Percentiles rank a stretch among this genome's conserved stretches.
phyloP scores from a whole-genome alignment of 352 stramenopile genomes.

The Globisporangium radiosum region DNA sequence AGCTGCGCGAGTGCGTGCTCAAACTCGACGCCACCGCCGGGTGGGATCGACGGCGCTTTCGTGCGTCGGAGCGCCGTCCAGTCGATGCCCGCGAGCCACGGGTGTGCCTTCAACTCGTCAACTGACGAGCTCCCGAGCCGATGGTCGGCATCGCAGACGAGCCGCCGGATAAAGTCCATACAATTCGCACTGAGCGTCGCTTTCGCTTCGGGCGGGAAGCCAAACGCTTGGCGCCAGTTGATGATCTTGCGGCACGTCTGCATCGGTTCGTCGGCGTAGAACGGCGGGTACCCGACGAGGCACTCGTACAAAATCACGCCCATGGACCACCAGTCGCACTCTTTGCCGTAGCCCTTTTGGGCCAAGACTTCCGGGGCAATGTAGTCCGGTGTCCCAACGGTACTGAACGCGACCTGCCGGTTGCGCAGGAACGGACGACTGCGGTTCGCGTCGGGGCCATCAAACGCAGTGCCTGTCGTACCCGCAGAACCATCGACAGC shows the following conservation, averaged over 20 bases:
- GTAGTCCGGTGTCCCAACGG: conserved; percentile 97
- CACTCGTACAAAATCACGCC: conserved; percentile 99
- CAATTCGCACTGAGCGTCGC: conserved; percentile 51
- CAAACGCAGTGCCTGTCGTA: conserved; percentile 4
- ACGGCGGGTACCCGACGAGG: conserved; percentile 96
- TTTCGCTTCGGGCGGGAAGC: conserved; percentile 47
- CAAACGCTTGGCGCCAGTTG: conserved; percentile 68
- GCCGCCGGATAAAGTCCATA: conserved; percentile 83
- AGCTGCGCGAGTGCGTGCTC: conserved; percentile 86
- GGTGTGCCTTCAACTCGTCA: conserved; percentile 93
- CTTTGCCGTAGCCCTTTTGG: conserved; percentile 77
- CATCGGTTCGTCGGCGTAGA: conserved; percentile 95
- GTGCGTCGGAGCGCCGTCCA: conserved; percentile 76
- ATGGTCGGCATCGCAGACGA: conserved; percentile 89
- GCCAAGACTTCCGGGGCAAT: conserved; percentile 95
- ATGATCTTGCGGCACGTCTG: conserved; percentile 93
- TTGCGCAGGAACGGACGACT: conserved; percentile 58
- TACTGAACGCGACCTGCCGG: conserved; percentile 91
- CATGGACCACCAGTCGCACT: conserved; percentile 97
- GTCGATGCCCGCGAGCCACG: conserved; percentile 92
- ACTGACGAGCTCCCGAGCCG: conserved; percentile 89
- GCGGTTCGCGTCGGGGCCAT: conserved; percentile 35
- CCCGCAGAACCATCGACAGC: conserved; percentile 13
- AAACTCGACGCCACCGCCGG: conserved; percentile 77
- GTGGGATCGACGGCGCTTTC: conserved; percentile 83